A percentile compares a stretch with the other conserved stretches of the same genome.
Conservation (phyloP, 2,329 filamentous ascomycete species). For the Aspergillus fumigatiaffinis region DNA sequence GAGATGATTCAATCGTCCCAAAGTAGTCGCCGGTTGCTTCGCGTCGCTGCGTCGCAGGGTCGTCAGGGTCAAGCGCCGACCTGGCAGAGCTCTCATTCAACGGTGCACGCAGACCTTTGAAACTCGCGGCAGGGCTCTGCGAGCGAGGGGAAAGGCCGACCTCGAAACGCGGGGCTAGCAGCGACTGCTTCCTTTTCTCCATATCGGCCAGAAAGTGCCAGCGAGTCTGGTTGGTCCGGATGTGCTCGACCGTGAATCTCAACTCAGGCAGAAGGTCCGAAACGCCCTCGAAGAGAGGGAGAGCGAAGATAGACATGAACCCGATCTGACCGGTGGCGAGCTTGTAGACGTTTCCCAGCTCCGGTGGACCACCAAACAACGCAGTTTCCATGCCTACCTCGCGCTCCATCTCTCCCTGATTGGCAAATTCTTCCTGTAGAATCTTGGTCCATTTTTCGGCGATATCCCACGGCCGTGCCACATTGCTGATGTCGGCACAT, state of each 20-base stretch:
- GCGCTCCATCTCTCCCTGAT: slow-evolving; percentile 86
- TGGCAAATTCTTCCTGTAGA: slow-evolving; percentile 90
- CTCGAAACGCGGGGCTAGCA: slow-evolving; percentile 18
- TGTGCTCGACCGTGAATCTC: slow-evolving; percentile 77
- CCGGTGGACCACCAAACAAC: slow-evolving; percentile 72
- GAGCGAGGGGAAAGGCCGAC: slow-evolving; percentile 32
- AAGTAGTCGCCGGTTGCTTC: slow-evolving; percentile 13
- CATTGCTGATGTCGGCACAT: slow-evolving; percentile 97
- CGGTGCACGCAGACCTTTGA: slow-evolving; percentile 9
- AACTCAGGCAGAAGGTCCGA: slow-evolving; percentile 81
- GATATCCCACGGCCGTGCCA: slow-evolving; percentile 77
- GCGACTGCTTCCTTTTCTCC: slow-evolving; percentile 25
- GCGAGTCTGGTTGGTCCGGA: slow-evolving; percentile 68
- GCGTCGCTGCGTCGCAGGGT: not conserved
- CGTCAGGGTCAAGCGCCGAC: slow-evolving; percentile 4
- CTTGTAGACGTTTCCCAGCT: slow-evolving; percentile 77
- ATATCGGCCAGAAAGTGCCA: slow-evolving; percentile 51
- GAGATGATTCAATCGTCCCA: slow-evolving; percentile 12
- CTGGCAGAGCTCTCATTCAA: slow-evolving; percentile 11
- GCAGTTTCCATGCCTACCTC: slow-evolving; percentile 85
- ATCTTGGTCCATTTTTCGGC: slow-evolving; percentile 89
- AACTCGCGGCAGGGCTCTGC: slow-evolving; percentile 25
- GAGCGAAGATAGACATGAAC: slow-evolving; percentile 95
- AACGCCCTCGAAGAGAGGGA: slow-evolving; percentile 85
- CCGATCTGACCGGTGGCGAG: slow-evolving; percentile 84